Evolutionary conservation across 2,329 filamentous ascomycete species (phyloP), one percentile per base, ranked within the genome.

Genomic region (Hymenoscyphus linearis): DNA sequence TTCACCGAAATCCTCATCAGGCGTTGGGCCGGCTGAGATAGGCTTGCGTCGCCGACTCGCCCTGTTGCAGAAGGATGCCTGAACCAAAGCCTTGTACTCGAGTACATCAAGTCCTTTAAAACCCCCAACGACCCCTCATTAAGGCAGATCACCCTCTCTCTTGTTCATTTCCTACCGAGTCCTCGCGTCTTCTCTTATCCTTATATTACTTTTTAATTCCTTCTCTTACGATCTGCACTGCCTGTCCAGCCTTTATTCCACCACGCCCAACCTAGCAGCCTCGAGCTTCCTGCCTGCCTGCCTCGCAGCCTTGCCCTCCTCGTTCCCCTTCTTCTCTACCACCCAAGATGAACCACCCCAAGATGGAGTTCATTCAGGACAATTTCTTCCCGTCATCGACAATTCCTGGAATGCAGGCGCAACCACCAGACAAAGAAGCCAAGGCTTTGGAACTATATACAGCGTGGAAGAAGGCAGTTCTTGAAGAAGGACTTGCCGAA

Each of bases 401-500:
- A 25, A 25, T 36, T 22, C 36, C 60, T 22, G 54, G 60, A 56
- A 54, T 7, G 27, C 16, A 31, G 12, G 52, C 16, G 57, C 62
- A 25, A 37, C 63, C 65, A 6, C 34, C 25, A 5, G 58, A 68
- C 4, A 71, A 70, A 52, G 25, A 65, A 36, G 55, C 58, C 25
- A 66, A 63, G 47, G 69, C 70, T 13, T 50, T 66, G 31, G 55
- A 65, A 37, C 59, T 71, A 5, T 71, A 69, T 47, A 61, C 56
- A 10, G 54, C 58, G 25, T 69, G 68, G 31, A 37, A 58, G 9
- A 14, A 27, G 5, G 63, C 61, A 6, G 35, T 40, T 31, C 47
- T 64, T 44, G 62, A 66, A 57, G 65, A 69, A 55, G 64, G 61
- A 10, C 50, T 71, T 13, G 65, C 61, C 4, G 60, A 63, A 35